A percentile compares a stretch with the other conserved stretches of the same genome.
These are phyloP conservation scores for Arthrobotrys iridis DNA, from an alignment of 2,329 filamentous ascomycete species.

Conservation along the genomic window DNA sequence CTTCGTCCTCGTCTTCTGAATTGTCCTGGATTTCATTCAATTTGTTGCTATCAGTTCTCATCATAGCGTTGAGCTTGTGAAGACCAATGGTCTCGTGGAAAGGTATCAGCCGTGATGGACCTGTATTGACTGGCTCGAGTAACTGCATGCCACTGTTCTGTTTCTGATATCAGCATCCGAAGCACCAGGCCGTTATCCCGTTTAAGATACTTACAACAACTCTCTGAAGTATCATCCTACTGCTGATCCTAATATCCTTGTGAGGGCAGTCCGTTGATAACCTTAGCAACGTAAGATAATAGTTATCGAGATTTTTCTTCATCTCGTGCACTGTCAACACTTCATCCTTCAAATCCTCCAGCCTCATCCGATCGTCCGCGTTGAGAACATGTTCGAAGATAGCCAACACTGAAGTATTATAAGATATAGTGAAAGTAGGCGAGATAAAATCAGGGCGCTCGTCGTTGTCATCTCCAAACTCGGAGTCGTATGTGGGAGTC, in stretches of 20 bases:
- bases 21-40: conserved; percentile 38
- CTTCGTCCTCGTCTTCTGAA: conserved; percentile 50
- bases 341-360: conserved; percentile 55
- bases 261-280: conserved; percentile 57
- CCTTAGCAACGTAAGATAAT: conserved; percentile 56
- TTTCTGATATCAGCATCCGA: neutral
- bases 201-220: conserved; percentile 51
- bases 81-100: conserved; percentile 56
- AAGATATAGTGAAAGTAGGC: conserved; percentile 52
- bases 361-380: conserved; percentile 38
- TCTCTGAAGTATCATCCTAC: conserved; percentile 55
- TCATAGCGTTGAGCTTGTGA: conserved; percentile 29
- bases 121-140: conserved; percentile 55
- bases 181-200: neutral
- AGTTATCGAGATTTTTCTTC: conserved; percentile 57
- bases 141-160: conserved; percentile 56
- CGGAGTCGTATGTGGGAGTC: conserved; percentile 47
- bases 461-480: conserved; percentile 30
- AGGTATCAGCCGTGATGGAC: conserved; percentile 56
- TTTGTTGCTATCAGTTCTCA: conserved; percentile 47
- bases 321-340: conserved; percentile 56
- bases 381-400: conserved; percentile 39
- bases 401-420: conserved; percentile 29
- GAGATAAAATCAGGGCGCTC: conserved; percentile 41
- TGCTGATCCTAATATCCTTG: conserved; percentile 56